Evolutionary conservation across 2,329 filamentous ascomycete species (phyloP).

Genomic region (Herpotrichia juniperi): DNA sequence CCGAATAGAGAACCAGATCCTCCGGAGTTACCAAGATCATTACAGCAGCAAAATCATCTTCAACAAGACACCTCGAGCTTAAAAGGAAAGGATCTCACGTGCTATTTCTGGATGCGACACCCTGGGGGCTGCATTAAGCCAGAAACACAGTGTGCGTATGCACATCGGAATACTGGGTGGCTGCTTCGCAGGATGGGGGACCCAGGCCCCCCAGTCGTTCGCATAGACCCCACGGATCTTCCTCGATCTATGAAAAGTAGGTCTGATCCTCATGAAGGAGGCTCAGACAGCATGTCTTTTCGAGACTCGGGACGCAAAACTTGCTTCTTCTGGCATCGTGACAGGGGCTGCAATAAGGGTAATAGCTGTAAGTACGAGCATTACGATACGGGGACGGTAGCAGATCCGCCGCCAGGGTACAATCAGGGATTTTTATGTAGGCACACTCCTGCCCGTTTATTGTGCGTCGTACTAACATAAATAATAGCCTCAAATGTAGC

Average conservation of each 20-base stretch:
- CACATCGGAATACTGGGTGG: constrained; percentile 17
- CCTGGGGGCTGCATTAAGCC: background rate
- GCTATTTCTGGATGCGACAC: constrained; percentile 6
- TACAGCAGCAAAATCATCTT: background rate
- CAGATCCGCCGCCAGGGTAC: constrained; percentile 4
- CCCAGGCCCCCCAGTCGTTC: background rate
- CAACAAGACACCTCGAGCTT: background rate
- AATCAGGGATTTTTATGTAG: background rate
- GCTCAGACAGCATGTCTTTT: background rate
- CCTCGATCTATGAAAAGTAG: background rate
- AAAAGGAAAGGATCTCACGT: constrained; percentile 3
- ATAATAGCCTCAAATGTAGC: background rate
- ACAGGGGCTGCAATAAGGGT: constrained; percentile 9
- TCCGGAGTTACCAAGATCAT: background rate
- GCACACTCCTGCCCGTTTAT: background rate
- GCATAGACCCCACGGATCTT: constrained; percentile 5
- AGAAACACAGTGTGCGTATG: constrained; percentile 8
- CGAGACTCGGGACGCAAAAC: constrained; percentile 1
- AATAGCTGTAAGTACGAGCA: constrained; percentile 19
- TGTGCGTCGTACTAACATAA: too few relatives aligned
- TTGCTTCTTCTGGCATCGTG: constrained; percentile 18
- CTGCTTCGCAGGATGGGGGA: background rate
- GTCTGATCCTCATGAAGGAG: background rate
- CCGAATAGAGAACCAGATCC: background rate
- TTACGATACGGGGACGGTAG: constrained; percentile 20